phyloP scores from a whole-genome alignment of 2,329 filamentous ascomycete species.

The Fusarium albosuccineum region DNA sequence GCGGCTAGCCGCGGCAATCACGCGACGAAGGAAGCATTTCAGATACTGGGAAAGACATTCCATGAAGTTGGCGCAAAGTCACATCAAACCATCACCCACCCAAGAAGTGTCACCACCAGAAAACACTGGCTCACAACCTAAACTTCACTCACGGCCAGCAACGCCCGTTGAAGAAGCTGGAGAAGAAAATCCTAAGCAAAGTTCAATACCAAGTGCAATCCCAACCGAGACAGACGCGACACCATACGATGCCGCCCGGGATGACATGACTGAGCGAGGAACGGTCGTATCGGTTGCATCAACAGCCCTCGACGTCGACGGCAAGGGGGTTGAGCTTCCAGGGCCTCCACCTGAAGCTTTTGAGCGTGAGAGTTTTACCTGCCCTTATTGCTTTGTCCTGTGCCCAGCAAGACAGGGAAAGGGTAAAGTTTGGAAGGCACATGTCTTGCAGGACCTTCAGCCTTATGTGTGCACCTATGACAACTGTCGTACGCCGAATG shows the following conservation, averaged over 20 bases:
- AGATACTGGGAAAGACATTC: not conserved
- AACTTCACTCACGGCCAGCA: too few relatives aligned
- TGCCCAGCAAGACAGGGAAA: not conserved
- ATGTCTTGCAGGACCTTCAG: not conserved
- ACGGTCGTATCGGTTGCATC: not conserved
- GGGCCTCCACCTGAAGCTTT: not conserved
- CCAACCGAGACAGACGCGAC: not conserved
- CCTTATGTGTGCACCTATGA: constrained; percentile 8
- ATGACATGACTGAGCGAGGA: not conserved
- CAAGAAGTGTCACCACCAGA: not conserved
- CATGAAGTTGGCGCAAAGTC: not conserved
- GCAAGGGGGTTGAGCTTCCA: not conserved
- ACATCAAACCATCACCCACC: not conserved
- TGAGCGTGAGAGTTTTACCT: not conserved
- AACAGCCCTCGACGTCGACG: not conserved
- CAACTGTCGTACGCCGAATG: not conserved
- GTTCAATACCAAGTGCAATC: not conserved
- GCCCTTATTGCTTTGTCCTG: not conserved
- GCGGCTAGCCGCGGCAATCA: not conserved
- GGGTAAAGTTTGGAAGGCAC: not conserved
- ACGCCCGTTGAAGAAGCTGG: too few relatives aligned
- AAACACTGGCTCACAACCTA: too few relatives aligned
- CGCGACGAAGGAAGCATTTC: not conserved
- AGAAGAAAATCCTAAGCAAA: too few relatives aligned
- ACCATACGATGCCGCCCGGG: not conserved